Conservation (phyloP, 495 filamentous ascomycete species). For the Massariosphaeria phaeospora region DNA sequence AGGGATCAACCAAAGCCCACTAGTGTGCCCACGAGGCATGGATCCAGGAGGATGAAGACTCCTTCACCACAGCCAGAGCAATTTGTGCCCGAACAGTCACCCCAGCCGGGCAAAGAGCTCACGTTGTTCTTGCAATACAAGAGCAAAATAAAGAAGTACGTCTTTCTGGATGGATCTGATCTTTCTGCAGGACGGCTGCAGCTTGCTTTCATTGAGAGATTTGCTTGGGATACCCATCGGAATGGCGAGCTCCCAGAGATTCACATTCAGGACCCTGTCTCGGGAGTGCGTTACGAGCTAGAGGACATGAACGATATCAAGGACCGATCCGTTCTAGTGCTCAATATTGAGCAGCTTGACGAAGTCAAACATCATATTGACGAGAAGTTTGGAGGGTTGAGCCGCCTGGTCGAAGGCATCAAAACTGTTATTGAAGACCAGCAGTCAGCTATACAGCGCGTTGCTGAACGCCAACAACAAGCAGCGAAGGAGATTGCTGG, state of each 20-base stretch:
- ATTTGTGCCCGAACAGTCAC: conserved; percentile 64
- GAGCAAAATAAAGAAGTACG: conserved; percentile 92
- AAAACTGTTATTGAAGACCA: conserved; percentile 76
- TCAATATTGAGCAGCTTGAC: conserved; percentile 92
- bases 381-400: conserved; percentile 78
- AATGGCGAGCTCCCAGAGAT: conserved; percentile 96
- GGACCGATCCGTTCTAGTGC: conserved; percentile 84
- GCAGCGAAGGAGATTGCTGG: conserved; percentile 85
- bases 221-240: conserved; percentile 94
- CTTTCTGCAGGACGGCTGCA: conserved; percentile 83
- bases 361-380: conserved; percentile 97
- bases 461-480: conserved; percentile 90
- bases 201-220: conserved; percentile 98
- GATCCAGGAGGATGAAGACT: conserved; percentile 30
- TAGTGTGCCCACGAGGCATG: conserved; percentile 24
- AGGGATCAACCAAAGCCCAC: conserved; percentile 14
- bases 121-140: conserved; percentile 97
- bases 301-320: conserved; percentile 95
- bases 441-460: conserved; percentile 68
- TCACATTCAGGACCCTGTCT: conserved; percentile 93
- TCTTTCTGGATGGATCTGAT: conserved; percentile 77
- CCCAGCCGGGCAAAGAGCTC: conserved; percentile 77
- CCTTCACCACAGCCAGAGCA: conserved; percentile 47
- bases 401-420: conserved; percentile 73
- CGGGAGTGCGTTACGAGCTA: conserved; percentile 89